Evolutionary conservation across 2,329 filamentous ascomycete species (phyloP).

Genomic region (Ophiocordyceps camponoti-leonardi): DNA sequence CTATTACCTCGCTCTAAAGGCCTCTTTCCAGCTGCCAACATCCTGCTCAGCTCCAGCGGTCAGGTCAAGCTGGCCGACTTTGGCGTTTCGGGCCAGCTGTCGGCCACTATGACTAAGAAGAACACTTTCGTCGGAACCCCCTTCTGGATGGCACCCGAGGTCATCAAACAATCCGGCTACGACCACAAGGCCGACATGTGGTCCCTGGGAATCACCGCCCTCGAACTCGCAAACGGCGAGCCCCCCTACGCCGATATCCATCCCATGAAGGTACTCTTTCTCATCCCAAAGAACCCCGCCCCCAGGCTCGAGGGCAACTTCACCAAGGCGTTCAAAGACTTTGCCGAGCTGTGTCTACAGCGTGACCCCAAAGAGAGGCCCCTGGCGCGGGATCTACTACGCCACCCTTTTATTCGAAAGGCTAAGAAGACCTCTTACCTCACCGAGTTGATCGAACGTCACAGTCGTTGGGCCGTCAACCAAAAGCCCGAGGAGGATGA

Average conservation of each 20-base stretch:
- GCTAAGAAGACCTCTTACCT: constrained; percentile 88
- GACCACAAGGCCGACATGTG: constrained; percentile 90
- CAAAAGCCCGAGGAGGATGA: constrained; percentile 60
- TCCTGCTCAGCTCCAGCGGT: constrained; percentile 73
- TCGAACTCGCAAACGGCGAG: constrained; percentile 77
- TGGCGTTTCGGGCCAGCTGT: constrained; percentile 88
- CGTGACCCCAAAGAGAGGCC: constrained; percentile 79
- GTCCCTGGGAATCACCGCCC: constrained; percentile 82
- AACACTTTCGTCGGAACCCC: constrained; percentile 97
- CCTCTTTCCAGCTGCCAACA: constrained; percentile 59
- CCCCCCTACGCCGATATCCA: constrained; percentile 72
- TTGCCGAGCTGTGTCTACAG: constrained; percentile 74
- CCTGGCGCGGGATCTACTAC: constrained; percentile 70
- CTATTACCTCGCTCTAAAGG: background rate
- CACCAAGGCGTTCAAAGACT: constrained; percentile 86
- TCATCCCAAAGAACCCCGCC: constrained; percentile 76
- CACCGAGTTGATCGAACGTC: constrained; percentile 84
- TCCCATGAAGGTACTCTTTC: constrained; percentile 85
- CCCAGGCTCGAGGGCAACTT: constrained; percentile 75
- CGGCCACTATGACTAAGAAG: constrained; percentile 91
- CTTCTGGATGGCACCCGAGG: constrained; percentile 94
- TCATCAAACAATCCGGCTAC: constrained; percentile 69
- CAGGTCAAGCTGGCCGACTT: constrained; percentile 96
- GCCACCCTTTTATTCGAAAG: constrained; percentile 72
- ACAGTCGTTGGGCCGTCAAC: constrained; percentile 71